phyloP scores from a whole-genome alignment of 202 grass and related monocot species.

The Brachypodium distachyon region DNA sequence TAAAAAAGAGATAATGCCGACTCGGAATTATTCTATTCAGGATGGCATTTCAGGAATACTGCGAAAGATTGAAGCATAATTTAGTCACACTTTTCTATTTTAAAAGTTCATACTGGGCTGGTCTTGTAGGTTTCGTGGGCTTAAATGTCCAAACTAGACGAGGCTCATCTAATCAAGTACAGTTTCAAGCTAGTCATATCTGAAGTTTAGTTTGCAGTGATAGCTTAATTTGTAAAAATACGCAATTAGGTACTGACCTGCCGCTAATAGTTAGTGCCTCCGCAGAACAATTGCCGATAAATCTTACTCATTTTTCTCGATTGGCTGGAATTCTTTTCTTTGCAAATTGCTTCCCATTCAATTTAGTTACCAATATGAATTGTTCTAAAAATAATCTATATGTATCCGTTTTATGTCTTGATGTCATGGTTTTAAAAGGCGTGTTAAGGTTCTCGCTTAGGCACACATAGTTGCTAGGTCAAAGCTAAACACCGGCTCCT shows the following conservation, averaged over 20 bases:
- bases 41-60: neutral
- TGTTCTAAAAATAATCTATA: neutral
- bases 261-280: neutral
- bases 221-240: conserved; percentile 3
- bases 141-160: neutral
- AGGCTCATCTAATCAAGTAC: neutral
- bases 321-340: neutral
- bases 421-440: too few species aligned
- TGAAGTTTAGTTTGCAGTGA: neutral
- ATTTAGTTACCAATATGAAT: neutral
- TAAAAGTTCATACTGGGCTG: neutral
- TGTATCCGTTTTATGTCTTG: neutral
- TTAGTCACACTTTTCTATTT: neutral
- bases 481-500: too few species aligned
- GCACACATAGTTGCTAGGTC: too few species aligned
- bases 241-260: neutral
- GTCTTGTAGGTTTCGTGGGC: neutral
- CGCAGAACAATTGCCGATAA: neutral
- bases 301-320: neutral
- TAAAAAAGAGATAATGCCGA: too few species aligned
- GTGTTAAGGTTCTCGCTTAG: too few species aligned
- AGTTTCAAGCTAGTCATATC: neutral
- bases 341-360: neutral
- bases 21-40: conserved; percentile 6
- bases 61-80: neutral